A percentile compares a stretch with the other conserved stretches of the same genome.
Evolutionary conservation across 257 asterid species (phyloP).

Genomic region (Ilex aquifolium): DNA sequence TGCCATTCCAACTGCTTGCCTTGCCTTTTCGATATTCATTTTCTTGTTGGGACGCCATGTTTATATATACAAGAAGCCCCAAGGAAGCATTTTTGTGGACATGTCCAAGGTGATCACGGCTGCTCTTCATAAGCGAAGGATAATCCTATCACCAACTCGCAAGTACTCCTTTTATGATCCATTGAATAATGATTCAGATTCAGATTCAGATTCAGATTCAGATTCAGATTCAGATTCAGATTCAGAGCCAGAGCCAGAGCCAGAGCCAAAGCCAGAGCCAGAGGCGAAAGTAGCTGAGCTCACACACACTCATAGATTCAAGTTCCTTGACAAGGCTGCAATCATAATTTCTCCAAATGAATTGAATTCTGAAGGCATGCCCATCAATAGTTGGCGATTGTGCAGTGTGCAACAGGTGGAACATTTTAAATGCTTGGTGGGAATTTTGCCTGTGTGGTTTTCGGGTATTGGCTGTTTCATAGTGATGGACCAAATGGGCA

Average conservation of each 20-base stretch:
- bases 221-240: background rate
- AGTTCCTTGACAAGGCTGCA: slow-evolving; percentile 58
- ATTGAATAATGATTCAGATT: too few species aligned
- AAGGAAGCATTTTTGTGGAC: slow-evolving; percentile 55
- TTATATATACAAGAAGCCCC: slow-evolving; percentile 34
- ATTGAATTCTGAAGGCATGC: slow-evolving; percentile 33
- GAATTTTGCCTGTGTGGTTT: slow-evolving; percentile 62
- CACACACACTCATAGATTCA: slow-evolving; percentile 18
- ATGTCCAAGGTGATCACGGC: slow-evolving; percentile 51
- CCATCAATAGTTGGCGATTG: slow-evolving; percentile 44
- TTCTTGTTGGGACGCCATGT: slow-evolving; percentile 56
- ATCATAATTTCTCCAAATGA: slow-evolving; percentile 32
- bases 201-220: background rate
- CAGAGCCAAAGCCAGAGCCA: slow-evolving; percentile 6
- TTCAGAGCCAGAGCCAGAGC: too few species aligned
- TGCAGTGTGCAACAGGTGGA: slow-evolving; percentile 66
- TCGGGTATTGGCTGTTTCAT: slow-evolving; percentile 61
- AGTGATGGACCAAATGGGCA: slow-evolving; percentile 63
- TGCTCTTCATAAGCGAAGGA: slow-evolving; percentile 33
- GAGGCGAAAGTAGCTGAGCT: slow-evolving; percentile 6
- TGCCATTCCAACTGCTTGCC: slow-evolving; percentile 67
- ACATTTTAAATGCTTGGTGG: slow-evolving; percentile 42
- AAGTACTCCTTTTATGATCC: slow-evolving; percentile 23
- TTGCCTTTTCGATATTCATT: slow-evolving; percentile 40
- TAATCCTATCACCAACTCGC: slow-evolving; percentile 1